Evolutionary conservation across 352 stramenopile species (phyloP), one percentile per base, ranked within the genome.

Genomic region (Pythium oligandrum): DNA sequence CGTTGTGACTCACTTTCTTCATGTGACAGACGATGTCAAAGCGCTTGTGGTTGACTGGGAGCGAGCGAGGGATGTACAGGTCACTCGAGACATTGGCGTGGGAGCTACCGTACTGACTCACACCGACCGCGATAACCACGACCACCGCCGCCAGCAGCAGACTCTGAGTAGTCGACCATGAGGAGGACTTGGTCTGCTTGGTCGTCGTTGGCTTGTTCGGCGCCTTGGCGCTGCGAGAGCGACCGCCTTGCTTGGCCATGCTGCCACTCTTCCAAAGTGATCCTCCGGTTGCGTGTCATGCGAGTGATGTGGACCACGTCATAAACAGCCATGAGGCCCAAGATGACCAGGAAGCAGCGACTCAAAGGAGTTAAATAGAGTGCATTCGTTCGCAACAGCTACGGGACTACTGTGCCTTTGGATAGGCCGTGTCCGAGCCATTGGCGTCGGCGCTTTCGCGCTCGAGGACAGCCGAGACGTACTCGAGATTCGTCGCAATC

Each of bases 401-500:
- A 26, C 17, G 17, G 17, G 17, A 26, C 17, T 26, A 26, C 17
- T 26, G 17, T 26, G 17, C 17, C 17, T 26, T 26, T 26, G 17
- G 17, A 26, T 26, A 26, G 17, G 17, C 17, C 17, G 17, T 26
- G 44, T 9, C 44, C 8, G 38, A 42, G 38, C 45, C 45, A 17
- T 34, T 38, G 26, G 45, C 26, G 5, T 66, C 48, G 2, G 34
- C 33, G 9, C 26, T 57, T 9, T 66, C 59, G 11, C 52, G 52
- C 54, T 89, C 75, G 39, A 89, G 64, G 39, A 89, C 78, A 9
- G 74, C 59, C 50, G 63, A 80, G 11, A 89, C 73, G 51, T 89
- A 87, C 56, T 89, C 78, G 31, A 86, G 58, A 37, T 89, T 89
- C 10, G 75, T 71, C 43, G 78, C 71, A 44, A 89, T 73, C 4